Base-by-base conservation (phyloP, 768 basidiomycete species). In the Lactarius vividus region DNA sequence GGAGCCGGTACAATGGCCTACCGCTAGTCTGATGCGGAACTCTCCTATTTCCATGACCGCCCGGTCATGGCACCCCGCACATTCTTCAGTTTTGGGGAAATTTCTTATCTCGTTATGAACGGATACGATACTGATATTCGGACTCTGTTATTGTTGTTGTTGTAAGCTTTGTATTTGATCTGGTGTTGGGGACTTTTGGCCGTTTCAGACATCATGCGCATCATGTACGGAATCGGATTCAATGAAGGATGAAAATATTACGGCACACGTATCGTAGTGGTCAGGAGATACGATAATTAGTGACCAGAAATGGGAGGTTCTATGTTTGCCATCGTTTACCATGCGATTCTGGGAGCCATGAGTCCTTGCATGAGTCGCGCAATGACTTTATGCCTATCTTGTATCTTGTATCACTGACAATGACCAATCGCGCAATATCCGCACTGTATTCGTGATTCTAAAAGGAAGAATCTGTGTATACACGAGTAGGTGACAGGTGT, bases 81-180 rank as follows among this genome's bases (percentile, higher is more conserved):
- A 11, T 13, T 23, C 46, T 4, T 49, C 26, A 29, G 15, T 1
- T 33, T 55, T 31, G 54, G 16, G 16, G 4, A 1, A 13, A 3
- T 16, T n/a, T 23, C 13, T 56, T 62, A 0, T 33, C 82, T 31
- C 26, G 49, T 52, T 6, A 52, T 26, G 49, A 52, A 28, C 4
- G 49, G 49, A 52, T 26, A 52, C 26, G 49, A 52, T 52, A 52
- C 49, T 52, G 49, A 52, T 52, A 11, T 15, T 26, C 13, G 5
- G 49, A 52, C 11, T n/a, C 18, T 46, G 20, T 44, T 11, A 4
- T 40, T 46, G 20, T 44, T 11, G 10, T 46, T 7, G 49, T 52
- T 52, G 49, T 52, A 52, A 52, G 23, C 11, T 49, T 13, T 52
- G 13, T 52, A 49, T 49, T 23, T 49, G 11, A n/a, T 15, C 13